Evolutionary conservation across 768 basidiomycete species (phyloP), one percentile per base, ranked within the genome.

Genomic region (Inosperma sp.): DNA sequence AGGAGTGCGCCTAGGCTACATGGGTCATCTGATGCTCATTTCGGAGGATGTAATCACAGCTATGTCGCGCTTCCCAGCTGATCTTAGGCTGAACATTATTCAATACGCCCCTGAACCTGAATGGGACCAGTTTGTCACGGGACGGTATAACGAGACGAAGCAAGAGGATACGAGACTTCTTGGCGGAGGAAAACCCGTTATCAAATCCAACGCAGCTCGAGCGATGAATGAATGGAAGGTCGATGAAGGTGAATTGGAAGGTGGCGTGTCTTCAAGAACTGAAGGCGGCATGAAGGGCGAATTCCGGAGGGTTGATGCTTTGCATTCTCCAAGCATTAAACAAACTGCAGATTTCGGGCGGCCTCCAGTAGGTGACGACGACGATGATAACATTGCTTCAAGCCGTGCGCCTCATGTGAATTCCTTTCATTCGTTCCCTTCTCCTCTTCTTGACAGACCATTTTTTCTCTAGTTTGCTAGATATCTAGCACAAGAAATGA

Each of bases 21-120:
- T 98, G 95, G 95, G 95, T 0, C 94, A 99, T 65, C 78, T 98
- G 13, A 89, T 88, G 10, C 82, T 97, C 57, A 92, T 99, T 59
- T 86, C 93, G 0, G 96, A 97, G 67, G 95, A 98, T 61, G 84
- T 96, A 16, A 85, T 96, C 63, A 82, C 83, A 50, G 88, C 94
- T 7, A 78, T 98, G 52, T 85, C 91, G 17, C 84, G 88, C 46
- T 93, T 90, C 69, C 92, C 94, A 0, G 74, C 79, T 13, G 91
- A 93, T 25, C 74, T 96, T 19, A 77, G 82, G 21, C 72, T 75
- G 1, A 69, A 75, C 50, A 79, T 96, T 52, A 74, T 79, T 37
- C 72, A 75, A 41, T 83, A 80, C 53, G 85, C 86, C 25, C 88
- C 89, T 3, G 82, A 86, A 41, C 80, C 75, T 1, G 73, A 83